Base-by-base conservation (phyloP, 116 monocot species). In the Zostera marina region DNA sequence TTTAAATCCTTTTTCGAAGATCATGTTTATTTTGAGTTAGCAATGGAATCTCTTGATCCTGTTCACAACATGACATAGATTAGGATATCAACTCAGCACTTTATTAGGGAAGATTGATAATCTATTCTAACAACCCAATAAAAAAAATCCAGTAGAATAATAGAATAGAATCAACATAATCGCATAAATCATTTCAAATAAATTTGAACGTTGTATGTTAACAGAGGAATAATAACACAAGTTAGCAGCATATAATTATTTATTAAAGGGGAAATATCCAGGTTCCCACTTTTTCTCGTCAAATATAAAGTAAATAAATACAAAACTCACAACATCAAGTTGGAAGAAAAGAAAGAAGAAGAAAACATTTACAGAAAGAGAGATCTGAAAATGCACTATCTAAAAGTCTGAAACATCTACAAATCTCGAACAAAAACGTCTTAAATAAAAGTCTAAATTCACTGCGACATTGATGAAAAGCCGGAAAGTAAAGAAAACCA, bases 1-100 rank as follows among this genome's bases (percentile, higher is more conserved):
- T 40, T 77, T 68, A 51, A 17, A 61, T 52, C 85, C 85, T 45
- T 77, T 85, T 59, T 71, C 69, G 39, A 77, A 72, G 42, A 22
- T 80, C 77, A 85, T 51, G 15, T 21, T 80, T 7, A 13, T 42
- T 7, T 4, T 15, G 8, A 22, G 8, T 11, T 38, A 1, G 1
- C n/a, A 41, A 41, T 10, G 14, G 51, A 47, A 41, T 23, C 15
- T 8, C 22, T n/a, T n/a, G n/a, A 24, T 8, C 22, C 53, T 25
- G 53, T 22, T 53, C 23, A 25, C 49, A 51, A 51, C 32, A 32
- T 32, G 49, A 51, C 9, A 51, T 3, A 51, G 49, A 51, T 51
- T 20, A 21, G 49, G 49, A 51, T 51, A 51, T 51, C 12, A 51
- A 51, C 20, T 3, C 1, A 19, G 9, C 20, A 51, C 8, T 21